Conservation (phyloP, 768 basidiomycete species). For the Pleurotus tuoliensis region DNA sequence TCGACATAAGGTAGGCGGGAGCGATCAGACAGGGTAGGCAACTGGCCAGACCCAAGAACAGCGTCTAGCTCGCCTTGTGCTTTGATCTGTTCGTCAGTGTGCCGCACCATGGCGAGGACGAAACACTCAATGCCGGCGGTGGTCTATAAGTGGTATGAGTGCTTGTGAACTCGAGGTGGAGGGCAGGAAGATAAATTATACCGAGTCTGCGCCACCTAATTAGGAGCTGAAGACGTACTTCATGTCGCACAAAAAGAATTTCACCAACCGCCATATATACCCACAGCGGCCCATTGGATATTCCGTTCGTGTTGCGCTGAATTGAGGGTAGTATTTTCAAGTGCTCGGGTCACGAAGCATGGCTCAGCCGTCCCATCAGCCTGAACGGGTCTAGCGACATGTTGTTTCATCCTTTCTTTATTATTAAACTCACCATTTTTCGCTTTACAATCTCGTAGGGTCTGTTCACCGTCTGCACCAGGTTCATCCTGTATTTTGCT, state of each 20-base stretch:
- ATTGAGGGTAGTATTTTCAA: slow-evolving; percentile 33
- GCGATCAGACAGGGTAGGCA: slow-evolving; percentile 59
- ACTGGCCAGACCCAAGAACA: slow-evolving; percentile 53
- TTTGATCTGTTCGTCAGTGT: slow-evolving; percentile 51
- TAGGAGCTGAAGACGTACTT: not conserved
- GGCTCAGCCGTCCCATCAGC: slow-evolving; percentile 48
- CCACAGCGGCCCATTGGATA: slow-evolving; percentile 62
- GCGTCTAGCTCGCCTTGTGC: slow-evolving; percentile 62
- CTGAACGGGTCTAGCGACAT: slow-evolving; percentile 25
- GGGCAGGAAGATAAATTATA: not conserved
- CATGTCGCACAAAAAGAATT: not conserved
- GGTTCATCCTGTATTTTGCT: slow-evolving; percentile 4
- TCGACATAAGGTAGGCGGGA: slow-evolving; percentile 55
- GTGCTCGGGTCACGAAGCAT: slow-evolving; percentile 59
- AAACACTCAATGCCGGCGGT: slow-evolving; percentile 58
- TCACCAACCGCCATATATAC: slow-evolving; percentile 34
- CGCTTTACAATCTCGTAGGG: slow-evolving; percentile 30
- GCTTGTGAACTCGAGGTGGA: slow-evolving; percentile 14
- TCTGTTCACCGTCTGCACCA: slow-evolving; percentile 14
- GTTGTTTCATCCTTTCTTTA: not conserved
- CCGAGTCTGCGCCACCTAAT: slow-evolving; percentile 53
- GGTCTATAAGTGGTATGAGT: slow-evolving; percentile 22
- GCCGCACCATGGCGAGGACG: slow-evolving; percentile 57
- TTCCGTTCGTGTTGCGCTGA: slow-evolving; percentile 51
- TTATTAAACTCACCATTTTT: slow-evolving; percentile 25